Evolutionary conservation across 2,329 filamentous ascomycete genomes (phyloP).

Genomic region (Fusarium nurragi): DNA sequence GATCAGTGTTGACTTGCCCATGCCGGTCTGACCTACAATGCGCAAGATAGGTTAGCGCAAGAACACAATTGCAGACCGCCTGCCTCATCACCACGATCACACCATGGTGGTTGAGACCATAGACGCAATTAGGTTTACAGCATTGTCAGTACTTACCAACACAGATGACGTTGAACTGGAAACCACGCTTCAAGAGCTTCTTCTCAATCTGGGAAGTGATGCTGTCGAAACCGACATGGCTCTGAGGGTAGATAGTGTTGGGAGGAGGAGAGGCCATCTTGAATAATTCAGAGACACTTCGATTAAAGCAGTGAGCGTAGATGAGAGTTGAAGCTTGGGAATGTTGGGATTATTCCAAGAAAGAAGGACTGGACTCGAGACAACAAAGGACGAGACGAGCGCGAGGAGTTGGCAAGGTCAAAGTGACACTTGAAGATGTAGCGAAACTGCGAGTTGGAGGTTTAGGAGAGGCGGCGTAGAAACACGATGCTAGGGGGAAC

Average conservation of each 20-base stretch:
- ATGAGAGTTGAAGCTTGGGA: conserved; percentile 43
- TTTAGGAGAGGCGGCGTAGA: conserved; percentile 43
- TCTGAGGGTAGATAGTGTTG: conserved; percentile 84
- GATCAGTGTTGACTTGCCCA: conserved; percentile 98
- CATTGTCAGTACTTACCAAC: conserved; percentile 76
- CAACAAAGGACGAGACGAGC: conserved; percentile 34
- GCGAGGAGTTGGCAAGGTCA: conserved; percentile 35
- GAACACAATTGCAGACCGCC: conserved; percentile 6
- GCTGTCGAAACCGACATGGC: conserved; percentile 99
- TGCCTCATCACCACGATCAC: conserved; percentile 24
- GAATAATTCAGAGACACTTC: conserved; percentile 41
- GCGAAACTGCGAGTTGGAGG: conserved; percentile 44
- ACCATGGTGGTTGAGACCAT: conserved; percentile 16
- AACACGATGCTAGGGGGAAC: conserved; percentile 50
- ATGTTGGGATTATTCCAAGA: conserved; percentile 44
- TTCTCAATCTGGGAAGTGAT: conserved; percentile 99
- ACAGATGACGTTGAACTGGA: conserved; percentile 99
- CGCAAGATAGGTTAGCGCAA: conserved; percentile 29
- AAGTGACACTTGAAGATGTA: conserved; percentile 41
- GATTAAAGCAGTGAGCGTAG: conserved; percentile 46
- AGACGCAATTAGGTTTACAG: conserved; percentile 14
- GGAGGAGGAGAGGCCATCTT: conserved; percentile 71
- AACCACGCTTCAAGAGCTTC: conserved; percentile 99
- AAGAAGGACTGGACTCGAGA: conserved; percentile 37
- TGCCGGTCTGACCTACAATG: conserved; percentile 86